Evolutionary conservation across 257 asterid genomes (phyloP), one percentile per base, ranked within the genome.

Genomic region (Solanum arcanum): DNA sequence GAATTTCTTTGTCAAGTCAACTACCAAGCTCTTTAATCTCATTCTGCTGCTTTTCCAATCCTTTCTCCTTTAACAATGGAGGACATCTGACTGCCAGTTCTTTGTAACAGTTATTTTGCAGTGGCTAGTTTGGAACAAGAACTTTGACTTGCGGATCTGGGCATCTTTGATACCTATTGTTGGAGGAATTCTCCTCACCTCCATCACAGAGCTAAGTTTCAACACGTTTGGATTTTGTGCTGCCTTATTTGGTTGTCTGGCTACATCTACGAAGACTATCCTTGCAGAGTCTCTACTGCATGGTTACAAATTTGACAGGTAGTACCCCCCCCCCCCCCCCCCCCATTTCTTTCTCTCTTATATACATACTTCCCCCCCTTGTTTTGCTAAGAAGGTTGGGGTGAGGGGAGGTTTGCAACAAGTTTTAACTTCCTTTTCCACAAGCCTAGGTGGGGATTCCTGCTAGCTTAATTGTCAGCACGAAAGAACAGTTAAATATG

Each of bases 101-200:
- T 59, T 88, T 89, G 88, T 83, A 73, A 59, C 85, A 92, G 94
- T 92, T 70, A 8, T 92, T 86, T 88, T 92, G 88, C 94, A 92
- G 91, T 92, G 94, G 94, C 87, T 92, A 77, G 90, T 90, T 35
- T 92, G 94, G 94, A 86, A 91, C 70, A 92, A 92, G 81, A 75
- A 87, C 91, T 92, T 92, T 73, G 94, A 90, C 88, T 88, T 87
- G 89, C 86, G 91, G 81, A 92, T 92, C 52, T 92, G 93, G 93
- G 89, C 91, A 73, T 89, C 93, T 39, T 88, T 91, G 90, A 75
- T 92, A 68, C 94, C 92, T 47, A 89, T 92, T 86, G 94, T 92
- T 84, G 94, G 94, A 31, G 94, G 94, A 90, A 92, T 92, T 88
- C 92, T 92, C 83, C 91, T 92, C 76, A 90, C 94, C 39, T 92